Percentiles rank a stretch among this genome's conserved stretches.
These are phyloP conservation scores for Sisymbrium irio DNA, from an alignment of 345 rosid species.

Conservation along the genomic window DNA sequence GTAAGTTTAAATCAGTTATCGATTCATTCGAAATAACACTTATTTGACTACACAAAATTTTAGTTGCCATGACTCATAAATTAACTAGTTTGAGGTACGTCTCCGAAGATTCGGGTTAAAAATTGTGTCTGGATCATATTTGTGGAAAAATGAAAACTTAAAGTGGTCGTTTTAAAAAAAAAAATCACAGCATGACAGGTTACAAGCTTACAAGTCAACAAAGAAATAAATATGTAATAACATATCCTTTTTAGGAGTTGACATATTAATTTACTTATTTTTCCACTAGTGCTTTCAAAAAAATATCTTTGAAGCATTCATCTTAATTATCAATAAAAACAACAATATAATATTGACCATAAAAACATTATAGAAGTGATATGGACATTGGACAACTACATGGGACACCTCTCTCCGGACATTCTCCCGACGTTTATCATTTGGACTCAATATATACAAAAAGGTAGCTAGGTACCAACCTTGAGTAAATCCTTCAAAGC, in stretches of 20 bases:
- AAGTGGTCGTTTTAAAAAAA: not conserved
- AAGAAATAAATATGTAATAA: not conserved
- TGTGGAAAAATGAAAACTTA: not conserved
- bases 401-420: constrained; percentile 15
- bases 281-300: constrained; percentile 19
- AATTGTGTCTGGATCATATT: not conserved
- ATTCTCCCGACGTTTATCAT: constrained; percentile 12
- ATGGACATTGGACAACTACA: constrained; percentile 26
- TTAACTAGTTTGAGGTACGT: not conserved
- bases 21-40: not conserved
- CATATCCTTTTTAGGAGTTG: constrained; percentile 23
- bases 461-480: not conserved
- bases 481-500: not conserved
- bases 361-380: constrained; percentile 4
- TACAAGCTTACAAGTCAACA: constrained; percentile 17
- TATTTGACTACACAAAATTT: not conserved
- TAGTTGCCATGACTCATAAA: not conserved
- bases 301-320: not conserved
- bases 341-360: constrained; percentile 14
- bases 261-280: constrained; percentile 22
- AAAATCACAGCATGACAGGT: constrained; percentile 1
- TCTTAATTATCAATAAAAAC: constrained; percentile 14
- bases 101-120: not conserved
- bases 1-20: not conserved
- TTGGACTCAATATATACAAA: constrained; percentile 13